Evolutionary conservation across 2,329 filamentous ascomycete genomes (phyloP).

Genomic region (Orbilia oligospora): DNA sequence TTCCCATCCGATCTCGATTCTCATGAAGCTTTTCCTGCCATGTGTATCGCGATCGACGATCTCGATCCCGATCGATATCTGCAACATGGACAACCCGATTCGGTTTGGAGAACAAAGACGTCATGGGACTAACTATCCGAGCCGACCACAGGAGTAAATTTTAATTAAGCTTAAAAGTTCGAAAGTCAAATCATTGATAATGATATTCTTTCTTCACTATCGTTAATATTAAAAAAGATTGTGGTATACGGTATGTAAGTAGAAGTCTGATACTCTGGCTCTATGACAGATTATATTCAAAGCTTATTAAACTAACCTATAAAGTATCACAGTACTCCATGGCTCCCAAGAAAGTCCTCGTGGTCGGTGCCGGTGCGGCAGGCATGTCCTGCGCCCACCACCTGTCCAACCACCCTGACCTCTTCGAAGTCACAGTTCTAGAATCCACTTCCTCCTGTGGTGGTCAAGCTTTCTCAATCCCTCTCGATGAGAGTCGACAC

Average conservation of each 20-base stretch:
- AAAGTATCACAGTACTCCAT: constrained; percentile 58
- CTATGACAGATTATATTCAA: too few relatives aligned
- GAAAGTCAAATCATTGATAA: too few relatives aligned
- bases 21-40: not conserved
- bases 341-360: constrained; percentile 71
- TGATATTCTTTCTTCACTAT: too few relatives aligned
- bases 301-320: not conserved
- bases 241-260: too few relatives aligned
- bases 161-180: not conserved
- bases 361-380: constrained; percentile 76
- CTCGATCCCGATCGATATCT: constrained; percentile 10
- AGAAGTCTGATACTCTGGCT: too few relatives aligned
- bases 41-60: constrained; percentile 25
- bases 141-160: not conserved
- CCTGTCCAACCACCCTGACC: constrained; percentile 73
- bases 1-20: not conserved
- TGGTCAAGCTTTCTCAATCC: constrained; percentile 76
- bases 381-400: constrained; percentile 75
- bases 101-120: constrained; percentile 21
- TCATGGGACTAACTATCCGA: constrained; percentile 6
- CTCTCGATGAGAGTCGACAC: constrained; percentile 73
- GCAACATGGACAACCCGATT: constrained; percentile 19
- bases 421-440: constrained; percentile 74
- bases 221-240: too few relatives aligned
- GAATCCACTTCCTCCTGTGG: constrained; percentile 74